These are phyloP conservation scores for Solanum hybrid DNA, from an alignment of 305 asterid genomes.

Conservation along the genomic window DNA sequence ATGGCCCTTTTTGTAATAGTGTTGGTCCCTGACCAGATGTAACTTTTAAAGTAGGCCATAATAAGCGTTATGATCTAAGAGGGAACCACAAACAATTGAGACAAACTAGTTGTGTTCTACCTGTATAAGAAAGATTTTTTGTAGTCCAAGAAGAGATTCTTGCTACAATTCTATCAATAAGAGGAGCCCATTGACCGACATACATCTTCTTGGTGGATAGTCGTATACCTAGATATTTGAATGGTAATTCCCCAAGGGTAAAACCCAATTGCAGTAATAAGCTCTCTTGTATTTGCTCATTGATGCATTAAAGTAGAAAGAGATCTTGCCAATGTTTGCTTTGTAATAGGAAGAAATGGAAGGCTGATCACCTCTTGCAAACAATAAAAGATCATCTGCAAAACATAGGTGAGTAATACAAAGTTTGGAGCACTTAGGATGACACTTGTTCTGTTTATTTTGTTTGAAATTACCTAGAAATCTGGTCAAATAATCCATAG, in stretches of 20 bases:
- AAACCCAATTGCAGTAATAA: no score
- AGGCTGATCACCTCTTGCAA: not conserved
- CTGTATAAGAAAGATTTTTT: not conserved
- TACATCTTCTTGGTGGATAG: not conserved
- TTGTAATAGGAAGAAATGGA: not conserved
- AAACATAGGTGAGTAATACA: not conserved
- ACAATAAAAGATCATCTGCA: not conserved
- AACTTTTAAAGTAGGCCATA: not conserved
- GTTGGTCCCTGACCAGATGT: no score
- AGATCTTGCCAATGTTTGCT: not conserved
- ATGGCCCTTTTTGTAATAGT: not conserved
- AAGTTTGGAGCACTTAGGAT: not conserved
- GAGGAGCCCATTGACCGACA: not conserved
- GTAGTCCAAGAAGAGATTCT: not conserved
- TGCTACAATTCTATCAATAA: not conserved
- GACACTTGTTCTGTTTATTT: not conserved
- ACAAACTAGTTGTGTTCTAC: not conserved
- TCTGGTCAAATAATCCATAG: no score
- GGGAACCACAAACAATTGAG: not conserved
- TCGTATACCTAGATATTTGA: not conserved
- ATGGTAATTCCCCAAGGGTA: not conserved
- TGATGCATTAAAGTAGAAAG: not conserved
- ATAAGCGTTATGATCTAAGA: not conserved
- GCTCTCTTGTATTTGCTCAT: not conserved
- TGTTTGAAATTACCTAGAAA: not conserved